phyloP scores from a whole-genome alignment of 2,329 filamentous ascomycete species.

The Botrytis paeoniae region DNA sequence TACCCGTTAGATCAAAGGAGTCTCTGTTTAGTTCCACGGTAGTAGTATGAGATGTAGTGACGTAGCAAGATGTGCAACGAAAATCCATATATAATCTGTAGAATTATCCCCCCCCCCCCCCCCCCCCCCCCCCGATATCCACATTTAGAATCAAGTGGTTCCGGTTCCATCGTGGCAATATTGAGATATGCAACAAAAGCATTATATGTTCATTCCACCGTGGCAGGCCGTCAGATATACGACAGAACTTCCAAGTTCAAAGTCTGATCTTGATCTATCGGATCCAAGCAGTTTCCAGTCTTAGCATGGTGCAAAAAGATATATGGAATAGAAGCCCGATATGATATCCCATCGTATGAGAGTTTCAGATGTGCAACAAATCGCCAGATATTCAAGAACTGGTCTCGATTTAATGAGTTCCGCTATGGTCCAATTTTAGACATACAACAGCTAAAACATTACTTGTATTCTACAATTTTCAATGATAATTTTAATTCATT shows the following conservation, averaged over 20 bases:
- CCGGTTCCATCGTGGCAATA: neutral
- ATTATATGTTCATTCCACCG: no score
- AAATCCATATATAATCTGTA: neutral
- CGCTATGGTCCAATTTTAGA: neutral
- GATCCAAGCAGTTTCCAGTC: neutral
- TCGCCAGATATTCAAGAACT: neutral
- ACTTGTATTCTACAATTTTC: no score
- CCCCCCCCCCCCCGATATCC: no score
- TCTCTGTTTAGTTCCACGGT: neutral
- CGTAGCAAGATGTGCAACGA: neutral
- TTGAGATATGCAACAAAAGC: neutral
- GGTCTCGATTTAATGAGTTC: neutral
- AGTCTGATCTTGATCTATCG: neutral
- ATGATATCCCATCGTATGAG: neutral
- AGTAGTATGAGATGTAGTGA: neutral
- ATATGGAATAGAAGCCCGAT: neutral
- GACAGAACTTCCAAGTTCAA: neutral
- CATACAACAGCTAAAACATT: neutral
- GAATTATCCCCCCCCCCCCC: neutral
- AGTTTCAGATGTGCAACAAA: neutral
- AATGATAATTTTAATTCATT: no score
- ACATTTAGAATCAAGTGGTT: neutral
- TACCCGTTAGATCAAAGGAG: neutral
- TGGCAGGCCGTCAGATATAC: neutral
- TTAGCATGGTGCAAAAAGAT: neutral